Evolutionary conservation across 2,329 filamentous ascomycete species (phyloP).

Genomic region (Rutstroemia sp.): DNA sequence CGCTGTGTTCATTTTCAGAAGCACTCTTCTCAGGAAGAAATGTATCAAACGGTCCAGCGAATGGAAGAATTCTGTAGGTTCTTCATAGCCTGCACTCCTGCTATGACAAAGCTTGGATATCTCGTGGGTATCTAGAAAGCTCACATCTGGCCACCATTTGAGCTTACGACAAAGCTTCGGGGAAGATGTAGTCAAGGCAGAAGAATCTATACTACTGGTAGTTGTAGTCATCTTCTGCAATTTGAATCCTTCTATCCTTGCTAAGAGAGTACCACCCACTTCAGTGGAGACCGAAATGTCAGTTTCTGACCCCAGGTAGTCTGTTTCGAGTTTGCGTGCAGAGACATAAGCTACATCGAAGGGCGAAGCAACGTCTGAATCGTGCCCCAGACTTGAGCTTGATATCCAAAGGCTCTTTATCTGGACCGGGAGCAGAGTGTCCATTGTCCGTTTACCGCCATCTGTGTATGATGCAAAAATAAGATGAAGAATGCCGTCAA

Average conservation of each 20-base stretch:
- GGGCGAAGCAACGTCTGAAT: not conserved
- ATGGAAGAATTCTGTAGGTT: not conserved
- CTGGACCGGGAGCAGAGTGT: not conserved
- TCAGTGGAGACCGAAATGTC: not conserved
- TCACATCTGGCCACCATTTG: not conserved
- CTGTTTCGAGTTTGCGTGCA: not conserved
- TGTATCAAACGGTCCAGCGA: not conserved
- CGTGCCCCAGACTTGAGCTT: not conserved
- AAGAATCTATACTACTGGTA: not conserved
- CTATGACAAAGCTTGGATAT: not conserved
- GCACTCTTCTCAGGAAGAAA: not conserved
- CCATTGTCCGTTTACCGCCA: constrained; percentile 12
- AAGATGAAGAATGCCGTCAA: constrained; percentile 39
- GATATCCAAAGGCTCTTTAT: not conserved
- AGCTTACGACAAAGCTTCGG: not conserved
- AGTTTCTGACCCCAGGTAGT: not conserved
- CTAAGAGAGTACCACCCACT: not conserved
- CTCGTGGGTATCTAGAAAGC: not conserved
- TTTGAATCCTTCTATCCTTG: not conserved
- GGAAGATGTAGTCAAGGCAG: not conserved
- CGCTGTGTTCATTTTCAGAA: not conserved
- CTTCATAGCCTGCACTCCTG: not conserved
- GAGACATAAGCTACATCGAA: not conserved
- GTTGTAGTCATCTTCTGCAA: not conserved
- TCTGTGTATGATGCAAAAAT: not conserved